Evolutionary conservation across 2,329 filamentous ascomycete species (phyloP), one percentile per base, ranked within the genome.

Genomic region (Xylaria sp.): DNA sequence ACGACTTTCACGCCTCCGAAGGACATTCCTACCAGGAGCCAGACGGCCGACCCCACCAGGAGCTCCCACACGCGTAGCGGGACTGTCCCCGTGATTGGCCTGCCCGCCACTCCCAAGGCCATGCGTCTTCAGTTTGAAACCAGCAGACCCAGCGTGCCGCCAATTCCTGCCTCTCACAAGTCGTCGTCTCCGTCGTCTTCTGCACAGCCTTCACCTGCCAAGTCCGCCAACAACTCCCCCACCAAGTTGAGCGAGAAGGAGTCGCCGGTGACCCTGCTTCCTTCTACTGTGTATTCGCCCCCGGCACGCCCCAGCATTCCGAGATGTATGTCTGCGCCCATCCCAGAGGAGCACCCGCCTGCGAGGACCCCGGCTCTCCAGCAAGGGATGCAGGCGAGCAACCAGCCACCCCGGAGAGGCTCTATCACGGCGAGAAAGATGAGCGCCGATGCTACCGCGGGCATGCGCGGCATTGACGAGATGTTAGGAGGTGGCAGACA

Each of bases 91-190:
- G 80, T 83, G 5, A 81, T 93, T 47, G 92, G 92, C 0, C 81
- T 96, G n/a, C 92, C 93, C 13, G 91, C 92, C 2, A 97, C 92
- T 1, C 92, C 93, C 24, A 87, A 91, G 74, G 92, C 92, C 1
- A 96, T 97, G 92, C 85, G 89, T 18, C 85, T 95, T 1, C 85
- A 90, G 40, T 86, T 93, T 62, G 82, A 84, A 61, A 73, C 78
- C 24, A 65, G 63, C 52, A 75, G 79, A 52, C 85, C 86, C 0
- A 78, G 81, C n/a, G 74, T 84, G 4, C 82, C 83, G 17, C 71
- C 74, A 0, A 78, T 86, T 26, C 82, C 83, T 1, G 62, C 74
- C 1, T 74, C 69, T 9, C 82, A 80, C 8, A 77, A 76, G 62
- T 70, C 73, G 62, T 70, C 73, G 2, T 76, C 78, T 3, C 72